A percentile compares a stretch with the other conserved stretches of the same genome.
Evolutionary conservation across 768 basidiomycete species (phyloP).

Genomic region (Polyporus arcularius): DNA sequence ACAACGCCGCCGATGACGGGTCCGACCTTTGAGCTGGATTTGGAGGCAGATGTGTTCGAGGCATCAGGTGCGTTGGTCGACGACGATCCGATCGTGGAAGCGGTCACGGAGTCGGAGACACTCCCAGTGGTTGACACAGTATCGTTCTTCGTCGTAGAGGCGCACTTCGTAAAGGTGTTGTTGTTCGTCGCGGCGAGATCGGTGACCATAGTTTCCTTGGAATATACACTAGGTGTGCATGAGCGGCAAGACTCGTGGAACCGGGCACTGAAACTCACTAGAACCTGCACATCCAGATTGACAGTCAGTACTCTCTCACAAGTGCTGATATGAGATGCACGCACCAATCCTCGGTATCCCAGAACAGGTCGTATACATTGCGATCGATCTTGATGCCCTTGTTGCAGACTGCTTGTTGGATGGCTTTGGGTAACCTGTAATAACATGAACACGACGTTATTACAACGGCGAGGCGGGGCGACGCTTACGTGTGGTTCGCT

Average conservation of each 20-base stretch:
- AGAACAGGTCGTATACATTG: constrained; percentile 12
- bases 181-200: constrained; percentile 18
- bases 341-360: constrained; percentile 9
- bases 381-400: constrained; percentile 15
- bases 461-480: not conserved
- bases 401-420: constrained; percentile 20
- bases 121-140: not conserved
- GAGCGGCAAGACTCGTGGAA: not conserved
- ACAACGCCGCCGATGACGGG: constrained; percentile 13
- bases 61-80: not conserved
- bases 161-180: constrained; percentile 23
- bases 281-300: not conserved
- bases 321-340: not conserved
- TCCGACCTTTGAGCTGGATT: not conserved
- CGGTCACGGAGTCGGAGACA: not conserved
- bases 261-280: constrained; percentile 5
- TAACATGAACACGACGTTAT: not conserved
- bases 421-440: constrained; percentile 11
- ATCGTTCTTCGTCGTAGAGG: constrained; percentile 8
- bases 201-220: constrained; percentile 12
- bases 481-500: not conserved
- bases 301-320: not conserved
- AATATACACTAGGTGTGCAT: not conserved
- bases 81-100: not conserved
- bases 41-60: not conserved